Evolutionary conservation across 208 protist genomes (phyloP), one percentile per base, ranked within the genome.

Genomic region (Wallacemonas sp.): DNA sequence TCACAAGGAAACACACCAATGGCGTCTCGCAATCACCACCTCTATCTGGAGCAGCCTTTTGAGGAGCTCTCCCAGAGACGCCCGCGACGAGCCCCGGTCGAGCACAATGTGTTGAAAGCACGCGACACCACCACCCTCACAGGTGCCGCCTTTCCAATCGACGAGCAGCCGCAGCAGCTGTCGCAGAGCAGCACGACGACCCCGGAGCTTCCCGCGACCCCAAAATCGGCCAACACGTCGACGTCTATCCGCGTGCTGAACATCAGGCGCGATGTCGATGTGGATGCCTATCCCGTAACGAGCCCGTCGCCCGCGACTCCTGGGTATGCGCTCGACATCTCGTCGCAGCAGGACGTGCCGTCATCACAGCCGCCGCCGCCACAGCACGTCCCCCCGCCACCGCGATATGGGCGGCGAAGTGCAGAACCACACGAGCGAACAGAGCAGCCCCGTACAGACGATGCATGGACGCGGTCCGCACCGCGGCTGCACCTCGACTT

Each of bases 21-120:
- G 57, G 29, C 57, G 16, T 50, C 36, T 31, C 57, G 57, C 25
- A 64, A 50, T 12, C 41, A 25, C 11, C 57, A 64, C 11, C 42
- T 50, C 22, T 33, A 11, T 20, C 57, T 64, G 10, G 57, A 64
- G 25, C 38, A 64, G 25, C 57, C 57, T 23, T 64, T 64, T 31
- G 57, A 64, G 39, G 57, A 36, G 32, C 31, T 59, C 2, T n/a
- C 52, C 22, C 52, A 59, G 22, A 44, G 52, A 4, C 52, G 52
- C 10, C 52, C 52, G 18, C 52, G 52, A 41, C 31, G 52, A 4
- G 12, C 52, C 14, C 52, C 52, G 5, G 14, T n/a, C 4, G 52
- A 59, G 22, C 52, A 59, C 52, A 59, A 59, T 23, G 52, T 59
- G 31, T 29, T 36, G 14, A 59, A 59, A 59, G 22, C 52, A 25